Percentiles rank a stretch among this genome's conserved stretches.
phyloP scores from a whole-genome alignment of 225 moss, liverwort and hornwort genomes.

The Antitrichia curtipendula region DNA sequence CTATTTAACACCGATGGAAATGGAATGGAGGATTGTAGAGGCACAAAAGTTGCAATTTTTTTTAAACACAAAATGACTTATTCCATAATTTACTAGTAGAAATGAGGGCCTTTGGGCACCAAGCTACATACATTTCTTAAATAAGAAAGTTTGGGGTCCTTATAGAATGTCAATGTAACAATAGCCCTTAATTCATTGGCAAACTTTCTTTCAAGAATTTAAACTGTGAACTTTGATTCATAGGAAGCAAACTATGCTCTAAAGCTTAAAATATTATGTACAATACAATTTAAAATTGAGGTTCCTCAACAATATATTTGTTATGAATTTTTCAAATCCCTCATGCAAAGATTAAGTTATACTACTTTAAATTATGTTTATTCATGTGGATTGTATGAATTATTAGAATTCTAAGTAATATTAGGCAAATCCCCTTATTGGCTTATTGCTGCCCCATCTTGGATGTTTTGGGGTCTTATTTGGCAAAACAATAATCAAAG shows the following conservation, averaged over 20 bases:
- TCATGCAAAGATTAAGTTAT: not conserved
- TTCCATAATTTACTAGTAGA: not conserved
- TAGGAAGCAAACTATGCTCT: not conserved
- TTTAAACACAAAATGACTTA: not conserved
- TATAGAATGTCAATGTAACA: no score
- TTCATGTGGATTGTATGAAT: not conserved
- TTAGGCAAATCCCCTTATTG: not conserved
- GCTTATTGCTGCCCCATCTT: accelerated
- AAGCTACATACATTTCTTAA: not conserved
- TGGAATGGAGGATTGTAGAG: not conserved
- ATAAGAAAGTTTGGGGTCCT: not conserved
- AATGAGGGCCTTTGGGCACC: not conserved
- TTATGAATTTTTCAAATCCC: not conserved
- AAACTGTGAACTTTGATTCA: not conserved
- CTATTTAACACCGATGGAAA: no score
- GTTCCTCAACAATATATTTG: not conserved
- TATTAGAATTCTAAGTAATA: not conserved
- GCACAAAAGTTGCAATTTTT: not conserved
- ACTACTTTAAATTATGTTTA: not conserved
- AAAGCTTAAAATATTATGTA: not conserved
- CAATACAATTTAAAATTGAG: not conserved
- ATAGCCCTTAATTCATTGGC: not conserved
- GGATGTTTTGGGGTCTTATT: not conserved
- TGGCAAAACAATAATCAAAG: no score
- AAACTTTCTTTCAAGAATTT: not conserved